These are phyloP conservation scores for Pseudogymnoascus sp. DNA, from an alignment of 2,329 filamentous ascomycete species.

Conservation along the genomic window DNA sequence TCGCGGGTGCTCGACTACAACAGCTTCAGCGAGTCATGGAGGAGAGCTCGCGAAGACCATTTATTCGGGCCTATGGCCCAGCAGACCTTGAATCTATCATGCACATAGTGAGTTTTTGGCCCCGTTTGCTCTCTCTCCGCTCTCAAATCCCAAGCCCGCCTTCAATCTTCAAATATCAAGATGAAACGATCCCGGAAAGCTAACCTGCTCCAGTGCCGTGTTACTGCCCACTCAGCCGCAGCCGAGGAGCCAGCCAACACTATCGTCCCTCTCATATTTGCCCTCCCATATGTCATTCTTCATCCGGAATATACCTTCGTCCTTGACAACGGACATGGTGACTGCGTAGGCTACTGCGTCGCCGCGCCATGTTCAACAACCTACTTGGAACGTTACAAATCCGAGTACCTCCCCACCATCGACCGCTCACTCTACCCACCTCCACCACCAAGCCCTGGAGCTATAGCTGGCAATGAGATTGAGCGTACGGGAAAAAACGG, in stretches of 20 bases:
- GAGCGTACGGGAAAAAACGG: neutral
- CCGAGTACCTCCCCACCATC: neutral
- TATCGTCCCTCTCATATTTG: constrained; percentile 8
- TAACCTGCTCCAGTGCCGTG: neutral
- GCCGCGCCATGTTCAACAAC: neutral
- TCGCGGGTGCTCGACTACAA: neutral
- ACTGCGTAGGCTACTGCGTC: neutral
- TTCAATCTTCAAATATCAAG: neutral
- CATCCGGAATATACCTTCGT: neutral
- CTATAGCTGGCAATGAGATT: constrained; percentile 1
- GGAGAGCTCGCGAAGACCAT: neutral
- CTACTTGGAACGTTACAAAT: neutral
- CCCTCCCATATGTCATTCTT: constrained; percentile 2
- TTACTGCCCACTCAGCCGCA: constrained; percentile 1
- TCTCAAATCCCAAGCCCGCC: neutral
- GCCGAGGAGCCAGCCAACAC: constrained; percentile 4
- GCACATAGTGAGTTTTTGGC: neutral
- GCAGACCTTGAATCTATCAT: neutral
- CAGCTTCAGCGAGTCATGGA: constrained; percentile 2
- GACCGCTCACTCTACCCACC: neutral
- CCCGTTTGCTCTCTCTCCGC: neutral
- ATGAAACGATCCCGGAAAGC: neutral
- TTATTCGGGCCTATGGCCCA: neutral
- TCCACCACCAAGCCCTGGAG: neutral
- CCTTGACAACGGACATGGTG: constrained; percentile 1